Percentiles rank a stretch among this genome's conserved stretches.
Conservation (phyloP, 352 stramenopile species). For the Phytopythium helicoides region DNA sequence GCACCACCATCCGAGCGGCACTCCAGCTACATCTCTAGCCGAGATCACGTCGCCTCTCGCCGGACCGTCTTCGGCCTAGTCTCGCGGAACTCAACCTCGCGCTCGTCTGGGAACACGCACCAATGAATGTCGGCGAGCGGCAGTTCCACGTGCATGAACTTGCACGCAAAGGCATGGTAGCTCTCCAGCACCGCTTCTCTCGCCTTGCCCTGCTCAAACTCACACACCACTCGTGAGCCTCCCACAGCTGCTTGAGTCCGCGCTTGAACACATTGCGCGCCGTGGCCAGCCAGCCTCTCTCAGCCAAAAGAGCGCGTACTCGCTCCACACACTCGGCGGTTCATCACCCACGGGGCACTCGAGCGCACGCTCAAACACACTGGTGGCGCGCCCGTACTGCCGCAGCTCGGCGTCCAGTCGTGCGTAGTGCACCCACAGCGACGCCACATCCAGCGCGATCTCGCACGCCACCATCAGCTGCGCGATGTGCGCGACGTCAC, state of each 20-base stretch:
- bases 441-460: too few relatives aligned
- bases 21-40: background rate
- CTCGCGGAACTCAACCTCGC: background rate
- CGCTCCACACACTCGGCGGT: too few relatives aligned
- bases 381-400: too few relatives aligned
- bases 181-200: background rate
- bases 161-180: slow-evolving; percentile 1
- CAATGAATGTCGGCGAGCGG: background rate
- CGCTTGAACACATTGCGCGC: slow-evolving; percentile 6
- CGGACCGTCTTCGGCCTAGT: too few relatives aligned
- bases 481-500: too few relatives aligned
- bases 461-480: too few relatives aligned
- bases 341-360: too few relatives aligned
- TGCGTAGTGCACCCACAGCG: too few relatives aligned
- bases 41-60: too few relatives aligned
- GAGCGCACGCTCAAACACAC: too few relatives aligned
- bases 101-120: background rate
- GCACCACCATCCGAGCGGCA: too few relatives aligned
- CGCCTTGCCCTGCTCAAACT: background rate
- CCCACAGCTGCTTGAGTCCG: background rate
- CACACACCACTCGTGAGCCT: background rate
- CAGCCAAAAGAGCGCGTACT: slow-evolving; percentile 4
- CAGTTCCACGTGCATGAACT: background rate
- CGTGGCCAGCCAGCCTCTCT: background rate
- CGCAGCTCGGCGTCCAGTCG: too few relatives aligned